Percentiles rank a stretch among this genome's conserved stretches.
Conservation (phyloP, 202 grass and related monocot genomes). For the Cymbopogon flexuosus region DNA sequence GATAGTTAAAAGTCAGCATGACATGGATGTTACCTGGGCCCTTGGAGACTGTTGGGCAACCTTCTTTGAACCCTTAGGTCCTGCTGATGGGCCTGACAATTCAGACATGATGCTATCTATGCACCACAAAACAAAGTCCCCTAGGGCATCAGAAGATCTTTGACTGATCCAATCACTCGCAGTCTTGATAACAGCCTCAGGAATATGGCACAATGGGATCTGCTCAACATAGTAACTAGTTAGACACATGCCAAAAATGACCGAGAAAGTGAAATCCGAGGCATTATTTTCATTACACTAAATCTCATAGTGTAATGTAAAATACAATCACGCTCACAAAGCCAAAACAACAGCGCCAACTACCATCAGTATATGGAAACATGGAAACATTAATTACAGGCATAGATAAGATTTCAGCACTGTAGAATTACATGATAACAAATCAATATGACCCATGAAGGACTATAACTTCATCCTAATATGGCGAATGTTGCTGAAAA, state of each 20-base stretch:
- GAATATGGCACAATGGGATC: constrained; percentile 71
- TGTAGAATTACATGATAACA: neutral
- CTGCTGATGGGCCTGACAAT: constrained; percentile 47
- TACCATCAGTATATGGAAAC: neutral
- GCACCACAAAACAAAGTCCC: constrained; percentile 88
- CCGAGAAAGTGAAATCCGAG: neutral
- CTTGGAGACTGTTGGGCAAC: constrained; percentile 60
- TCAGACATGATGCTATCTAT: constrained; percentile 83
- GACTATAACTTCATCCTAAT: neutral
- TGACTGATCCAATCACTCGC: constrained; percentile 69
- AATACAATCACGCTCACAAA: neutral
- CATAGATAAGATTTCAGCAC: neutral
- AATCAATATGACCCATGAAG: neutral
- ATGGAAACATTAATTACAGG: neutral
- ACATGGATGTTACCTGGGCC: constrained; percentile 60
- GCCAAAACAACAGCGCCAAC: neutral
- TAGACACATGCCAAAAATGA: constrained; percentile 8
- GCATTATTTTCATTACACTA: neutral
- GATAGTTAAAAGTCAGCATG: neutral
- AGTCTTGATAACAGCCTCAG: constrained; percentile 72
- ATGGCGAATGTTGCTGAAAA: neutral
- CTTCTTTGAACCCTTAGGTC: constrained; percentile 75
- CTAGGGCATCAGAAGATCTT: constrained; percentile 63
- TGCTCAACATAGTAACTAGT: constrained; percentile 34
- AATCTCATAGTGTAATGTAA: neutral